These are phyloP conservation scores for Cyclotella choctawhatcheeana DNA, from an alignment of 108 stramenopile genomes.

Conservation along the genomic window DNA sequence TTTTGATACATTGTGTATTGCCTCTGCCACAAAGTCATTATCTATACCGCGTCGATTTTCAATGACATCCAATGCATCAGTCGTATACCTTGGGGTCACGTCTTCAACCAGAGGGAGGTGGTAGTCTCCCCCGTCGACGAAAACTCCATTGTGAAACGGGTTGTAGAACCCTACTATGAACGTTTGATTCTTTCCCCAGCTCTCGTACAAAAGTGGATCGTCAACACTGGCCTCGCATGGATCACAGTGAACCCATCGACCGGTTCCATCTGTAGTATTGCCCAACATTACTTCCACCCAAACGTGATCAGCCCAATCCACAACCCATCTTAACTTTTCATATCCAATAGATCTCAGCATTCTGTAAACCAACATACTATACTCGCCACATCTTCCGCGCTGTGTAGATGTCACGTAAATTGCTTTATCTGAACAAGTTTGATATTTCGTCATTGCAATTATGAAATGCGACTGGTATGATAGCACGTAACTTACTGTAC, in stretches of 20 bases:
- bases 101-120: conserved; percentile 45
- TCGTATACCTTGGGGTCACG: conserved; percentile 42
- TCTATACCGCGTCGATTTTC: conserved; percentile 53
- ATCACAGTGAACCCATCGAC: conserved; percentile 71
- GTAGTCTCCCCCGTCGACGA: not conserved
- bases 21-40: conserved; percentile 12
- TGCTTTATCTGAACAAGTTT: no score
- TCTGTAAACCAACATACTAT: conserved; percentile 64
- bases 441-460: no score
- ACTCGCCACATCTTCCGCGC: conserved; percentile 70
- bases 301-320: conserved; percentile 80
- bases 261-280: no score
- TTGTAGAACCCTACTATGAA: conserved; percentile 67
- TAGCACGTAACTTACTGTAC: no score
- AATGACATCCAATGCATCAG: conserved; percentile 37
- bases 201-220: conserved; percentile 62
- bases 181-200: conserved; percentile 77
- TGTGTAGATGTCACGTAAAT: conserved; percentile 42
- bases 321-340: conserved; percentile 62
- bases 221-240: conserved; percentile 77
- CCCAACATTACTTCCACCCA: conserved; percentile 62
- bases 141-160: conserved; percentile 19
- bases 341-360: conserved; percentile 59
- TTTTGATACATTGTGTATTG: conserved; percentile 21
- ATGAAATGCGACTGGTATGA: no score